These are phyloP conservation scores for Xylariomycetidae sp. DNA, from an alignment of 2,329 filamentous ascomycete genomes.

Conservation along the genomic window DNA sequence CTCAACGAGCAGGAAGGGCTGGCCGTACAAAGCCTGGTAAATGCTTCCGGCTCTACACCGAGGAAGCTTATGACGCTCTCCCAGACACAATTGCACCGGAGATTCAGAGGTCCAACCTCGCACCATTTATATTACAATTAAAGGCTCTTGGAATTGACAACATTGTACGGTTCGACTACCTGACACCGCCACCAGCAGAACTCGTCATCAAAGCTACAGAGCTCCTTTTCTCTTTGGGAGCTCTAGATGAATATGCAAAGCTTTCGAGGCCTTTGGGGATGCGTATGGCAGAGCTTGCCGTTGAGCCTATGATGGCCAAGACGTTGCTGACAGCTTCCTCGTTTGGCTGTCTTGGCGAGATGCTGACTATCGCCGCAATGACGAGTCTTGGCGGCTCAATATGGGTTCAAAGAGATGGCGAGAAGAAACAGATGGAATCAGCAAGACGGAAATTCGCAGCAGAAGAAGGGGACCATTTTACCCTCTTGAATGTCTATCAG, in stretches of 20 bases:
- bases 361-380: conserved; percentile 92
- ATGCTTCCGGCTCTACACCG: conserved; percentile 89
- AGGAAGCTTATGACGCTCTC: conserved; percentile 62
- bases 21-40: conserved; percentile 88
- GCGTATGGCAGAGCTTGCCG: conserved; percentile 87
- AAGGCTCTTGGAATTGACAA: conserved; percentile 96
- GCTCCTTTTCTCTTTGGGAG: conserved; percentile 79
- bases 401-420: conserved; percentile 76
- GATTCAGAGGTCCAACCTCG: conserved; percentile 87
- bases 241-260: conserved; percentile 84
- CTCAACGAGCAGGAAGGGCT: conserved; percentile 83
- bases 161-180: conserved; percentile 82
- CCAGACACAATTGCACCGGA: conserved; percentile 76
- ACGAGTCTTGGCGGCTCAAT: conserved; percentile 77
- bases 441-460: conserved; percentile 78
- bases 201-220: conserved; percentile 83
- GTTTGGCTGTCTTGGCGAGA: conserved; percentile 78
- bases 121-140: conserved; percentile 81
- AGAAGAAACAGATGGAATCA: conserved; percentile 70
- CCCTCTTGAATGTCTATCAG: conserved; percentile 88
- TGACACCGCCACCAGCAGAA: conserved; percentile 80
- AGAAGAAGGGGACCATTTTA: conserved; percentile 91
- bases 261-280: conserved; percentile 83
- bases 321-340: conserved; percentile 70
- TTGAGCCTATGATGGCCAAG: conserved; percentile 95